Evolutionary conservation across 208 protist genomes (phyloP).

Genomic region (Borovskyia barvae): DNA sequence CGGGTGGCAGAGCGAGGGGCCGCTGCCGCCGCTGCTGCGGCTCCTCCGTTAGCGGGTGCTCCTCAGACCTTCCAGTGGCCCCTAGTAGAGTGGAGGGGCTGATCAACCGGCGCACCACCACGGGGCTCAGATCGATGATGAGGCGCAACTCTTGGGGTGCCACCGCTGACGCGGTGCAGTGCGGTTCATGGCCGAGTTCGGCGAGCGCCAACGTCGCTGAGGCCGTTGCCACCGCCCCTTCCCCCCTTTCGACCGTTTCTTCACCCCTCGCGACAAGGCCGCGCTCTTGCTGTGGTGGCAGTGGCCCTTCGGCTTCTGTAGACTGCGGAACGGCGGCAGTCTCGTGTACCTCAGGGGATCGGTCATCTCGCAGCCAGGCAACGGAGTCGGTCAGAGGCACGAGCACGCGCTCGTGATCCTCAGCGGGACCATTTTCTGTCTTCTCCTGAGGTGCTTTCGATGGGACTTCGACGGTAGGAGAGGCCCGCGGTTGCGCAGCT

Average conservation of each 20-base stretch:
- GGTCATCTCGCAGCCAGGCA: slow-evolving; percentile 12
- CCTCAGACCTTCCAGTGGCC: too few species aligned
- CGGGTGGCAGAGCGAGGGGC: background rate
- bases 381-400: slow-evolving; percentile 6
- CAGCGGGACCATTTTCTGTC: too few species aligned
- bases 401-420: background rate
- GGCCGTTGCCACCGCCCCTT: slow-evolving; percentile 1
- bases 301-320: background rate
- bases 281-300: background rate
- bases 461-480: background rate
- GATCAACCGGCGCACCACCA: too few species aligned
- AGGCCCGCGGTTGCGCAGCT: background rate
- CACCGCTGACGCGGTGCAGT: background rate
- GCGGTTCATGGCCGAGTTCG: background rate
- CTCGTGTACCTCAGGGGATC: background rate
- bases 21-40: background rate
- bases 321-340: too few species aligned
- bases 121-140: slow-evolving; percentile 15
- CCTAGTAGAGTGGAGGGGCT: too few species aligned
- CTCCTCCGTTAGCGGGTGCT: background rate
- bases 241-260: background rate
- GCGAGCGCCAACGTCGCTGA: background rate
- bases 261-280: background rate
- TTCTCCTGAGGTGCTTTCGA: too few species aligned
- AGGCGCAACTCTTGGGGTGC: slow-evolving; percentile 14